These are phyloP conservation scores for Mollisia scopiformis DNA, from an alignment of 2,329 filamentous ascomycete genomes.

Conservation along the genomic window DNA sequence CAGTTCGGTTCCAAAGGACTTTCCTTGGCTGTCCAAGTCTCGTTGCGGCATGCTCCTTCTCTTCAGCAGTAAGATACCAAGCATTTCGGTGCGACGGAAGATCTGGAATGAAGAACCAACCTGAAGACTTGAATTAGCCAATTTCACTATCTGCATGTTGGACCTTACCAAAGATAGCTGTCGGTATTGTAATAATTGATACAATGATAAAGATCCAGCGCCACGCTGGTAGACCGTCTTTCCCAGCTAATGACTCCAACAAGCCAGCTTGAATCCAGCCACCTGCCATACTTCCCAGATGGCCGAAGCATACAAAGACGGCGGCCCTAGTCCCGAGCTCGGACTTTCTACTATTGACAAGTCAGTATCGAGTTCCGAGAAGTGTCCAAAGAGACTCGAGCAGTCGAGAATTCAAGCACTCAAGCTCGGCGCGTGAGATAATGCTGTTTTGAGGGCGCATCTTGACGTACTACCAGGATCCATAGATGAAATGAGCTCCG, in stretches of 20 bases:
- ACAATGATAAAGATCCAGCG: conserved; percentile 48
- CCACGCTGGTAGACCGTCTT: conserved; percentile 43
- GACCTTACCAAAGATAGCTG: background rate
- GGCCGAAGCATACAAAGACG: conserved; percentile 46
- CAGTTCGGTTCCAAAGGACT: background rate
- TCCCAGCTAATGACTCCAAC: conserved; percentile 40
- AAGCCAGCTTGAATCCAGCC: conserved; percentile 49
- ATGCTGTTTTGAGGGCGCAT: too few species aligned
- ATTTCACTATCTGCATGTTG: background rate
- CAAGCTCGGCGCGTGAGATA: too few species aligned
- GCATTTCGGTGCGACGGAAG: conserved; percentile 45
- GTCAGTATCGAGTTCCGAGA: too few species aligned
- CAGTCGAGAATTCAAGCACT: too few species aligned
- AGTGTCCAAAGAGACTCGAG: too few species aligned
- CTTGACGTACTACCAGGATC: conserved; percentile 51
- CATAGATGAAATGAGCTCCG: conserved; percentile 48
- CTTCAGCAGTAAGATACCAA: conserved; percentile 41
- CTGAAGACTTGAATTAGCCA: conserved; percentile 14
- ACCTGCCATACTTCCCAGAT: conserved; percentile 47
- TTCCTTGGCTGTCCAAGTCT: conserved; percentile 39
- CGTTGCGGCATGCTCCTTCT: conserved; percentile 41
- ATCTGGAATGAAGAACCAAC: conserved; percentile 48
- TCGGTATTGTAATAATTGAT: background rate
- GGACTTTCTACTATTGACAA: conserved; percentile 42
- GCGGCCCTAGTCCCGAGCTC: conserved; percentile 46